These are phyloP conservation scores for Phialophora tarda DNA, from an alignment of 2,329 filamentous ascomycete species.

Conservation along the genomic window DNA sequence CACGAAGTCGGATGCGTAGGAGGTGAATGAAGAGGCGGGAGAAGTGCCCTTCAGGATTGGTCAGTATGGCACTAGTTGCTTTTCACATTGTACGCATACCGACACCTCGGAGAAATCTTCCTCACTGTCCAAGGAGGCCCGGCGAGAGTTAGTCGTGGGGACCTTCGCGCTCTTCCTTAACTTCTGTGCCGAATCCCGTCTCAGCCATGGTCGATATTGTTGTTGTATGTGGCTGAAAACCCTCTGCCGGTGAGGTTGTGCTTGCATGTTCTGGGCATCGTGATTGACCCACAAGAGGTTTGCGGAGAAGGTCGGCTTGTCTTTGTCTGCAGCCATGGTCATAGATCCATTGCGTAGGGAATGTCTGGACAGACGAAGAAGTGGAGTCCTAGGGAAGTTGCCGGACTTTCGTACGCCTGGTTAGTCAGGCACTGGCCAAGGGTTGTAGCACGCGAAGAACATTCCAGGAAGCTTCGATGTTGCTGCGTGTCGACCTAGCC, in stretches of 20 bases:
- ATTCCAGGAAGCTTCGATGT: background rate
- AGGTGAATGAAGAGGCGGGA: conserved; percentile 11
- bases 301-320: background rate
- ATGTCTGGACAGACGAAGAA: background rate
- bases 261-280: conserved; percentile 18
- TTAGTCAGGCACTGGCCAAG: conserved; percentile 1
- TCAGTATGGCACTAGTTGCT: background rate
- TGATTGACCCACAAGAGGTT: conserved; percentile 19
- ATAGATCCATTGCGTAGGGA: conserved; percentile 1
- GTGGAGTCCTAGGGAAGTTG: conserved; percentile 2
- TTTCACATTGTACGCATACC: background rate
- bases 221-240: conserved; percentile 21
- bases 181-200: conserved; percentile 7
- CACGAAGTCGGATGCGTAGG: conserved; percentile 1
- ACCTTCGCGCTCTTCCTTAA: conserved; percentile 7
- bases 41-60: background rate
- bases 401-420: background rate
- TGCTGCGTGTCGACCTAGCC: background rate
- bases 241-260: conserved; percentile 17
- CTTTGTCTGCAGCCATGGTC: conserved; percentile 16
- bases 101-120: conserved; percentile 11
- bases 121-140: conserved; percentile 6
- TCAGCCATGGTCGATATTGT: conserved; percentile 16
- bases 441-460: background rate
- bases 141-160: background rate